Evolutionary conservation across 345 rosid genomes (phyloP).

Genomic region (Camelina laxa): DNA sequence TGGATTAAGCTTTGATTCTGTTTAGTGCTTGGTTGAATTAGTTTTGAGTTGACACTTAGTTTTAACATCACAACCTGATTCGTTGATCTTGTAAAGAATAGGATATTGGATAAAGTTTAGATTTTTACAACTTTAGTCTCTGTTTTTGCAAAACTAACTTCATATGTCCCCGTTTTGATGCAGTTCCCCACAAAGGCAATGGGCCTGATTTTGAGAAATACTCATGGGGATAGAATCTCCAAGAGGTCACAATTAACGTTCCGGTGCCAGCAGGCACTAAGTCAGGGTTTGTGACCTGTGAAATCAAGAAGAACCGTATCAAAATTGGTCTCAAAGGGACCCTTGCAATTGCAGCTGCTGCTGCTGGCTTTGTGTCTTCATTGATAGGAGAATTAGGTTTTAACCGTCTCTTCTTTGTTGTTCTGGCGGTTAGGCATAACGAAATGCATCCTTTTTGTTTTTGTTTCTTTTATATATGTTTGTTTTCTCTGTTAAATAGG

Average conservation of each 20-base stretch:
- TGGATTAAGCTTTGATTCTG: background rate
- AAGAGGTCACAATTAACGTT: constrained; percentile 74
- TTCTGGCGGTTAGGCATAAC: background rate
- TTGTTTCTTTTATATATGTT: constrained; percentile 10
- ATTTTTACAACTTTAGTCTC: background rate
- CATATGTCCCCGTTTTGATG: background rate
- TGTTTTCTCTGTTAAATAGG: constrained; percentile 47
- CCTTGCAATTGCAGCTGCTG: constrained; percentile 49
- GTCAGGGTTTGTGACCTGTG: constrained; percentile 68
- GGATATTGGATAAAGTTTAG: constrained; percentile 18
- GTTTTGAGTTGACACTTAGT: background rate
- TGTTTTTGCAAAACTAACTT: background rate
- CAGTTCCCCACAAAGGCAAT: constrained; percentile 89
- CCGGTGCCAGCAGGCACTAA: constrained; percentile 85
- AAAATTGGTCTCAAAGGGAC: constrained; percentile 84
- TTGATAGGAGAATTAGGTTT: constrained; percentile 73
- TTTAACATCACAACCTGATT: background rate
- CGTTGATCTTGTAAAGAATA: background rate
- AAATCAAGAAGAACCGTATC: constrained; percentile 82
- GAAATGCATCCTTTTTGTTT: background rate
- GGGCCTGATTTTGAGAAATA: constrained; percentile 88
- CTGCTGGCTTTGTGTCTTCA: constrained; percentile 51
- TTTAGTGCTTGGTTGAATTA: constrained; percentile 3
- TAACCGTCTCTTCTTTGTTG: background rate
- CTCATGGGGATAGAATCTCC: constrained; percentile 88